Base-by-base conservation (phyloP, 176 grass and related monocot genomes). In the Musa troglodytarum region DNA sequence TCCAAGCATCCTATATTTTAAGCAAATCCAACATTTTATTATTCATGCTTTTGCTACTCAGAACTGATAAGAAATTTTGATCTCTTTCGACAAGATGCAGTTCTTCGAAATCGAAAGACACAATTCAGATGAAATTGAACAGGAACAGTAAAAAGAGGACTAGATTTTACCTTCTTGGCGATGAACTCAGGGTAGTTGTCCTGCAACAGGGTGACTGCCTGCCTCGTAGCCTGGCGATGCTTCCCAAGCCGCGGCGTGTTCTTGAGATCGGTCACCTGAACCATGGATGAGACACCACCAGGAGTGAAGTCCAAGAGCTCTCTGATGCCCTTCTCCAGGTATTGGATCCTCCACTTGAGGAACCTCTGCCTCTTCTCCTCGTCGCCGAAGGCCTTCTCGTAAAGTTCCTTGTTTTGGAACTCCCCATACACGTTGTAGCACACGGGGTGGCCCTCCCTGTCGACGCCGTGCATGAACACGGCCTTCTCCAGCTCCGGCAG, bases 111-210 rank as follows among this genome's bases (percentile, higher is more conserved):
- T 61, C 16, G 1, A 61, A 61, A 7, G 17, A 7, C 57, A 19
- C 15, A 15, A 62, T n/a, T 57, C 13, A 62, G 57, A 62, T 17
- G 13, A 62, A n/a, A 62, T 19, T 9, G 13, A 43, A 43, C 34
- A 43, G 34, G 34, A 43, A 43, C 34, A 43, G 34, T 5, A 43
- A 43, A 43, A 43, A 43, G 34, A 43, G 34, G 34, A 43, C 34
- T 43, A 6, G 4, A 43, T 43, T 62, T 6, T 86, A 96, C 92
- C 92, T 96, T 96, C 76, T 96, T 96, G 72, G 92, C 92, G 61
- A 96, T 96, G 80, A 96, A 96, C 26, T 96, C 92, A 26, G 92
- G 92, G 77, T 96, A 96, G 81, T 92, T 96, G 81, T 96, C 92
- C 81, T 96, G 92, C 65, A 96, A 84, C 76, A 96, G 82, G 0